phyloP scores from a whole-genome alignment of 176 grass and related monocot genomes.

The Ensete ventricosum region DNA sequence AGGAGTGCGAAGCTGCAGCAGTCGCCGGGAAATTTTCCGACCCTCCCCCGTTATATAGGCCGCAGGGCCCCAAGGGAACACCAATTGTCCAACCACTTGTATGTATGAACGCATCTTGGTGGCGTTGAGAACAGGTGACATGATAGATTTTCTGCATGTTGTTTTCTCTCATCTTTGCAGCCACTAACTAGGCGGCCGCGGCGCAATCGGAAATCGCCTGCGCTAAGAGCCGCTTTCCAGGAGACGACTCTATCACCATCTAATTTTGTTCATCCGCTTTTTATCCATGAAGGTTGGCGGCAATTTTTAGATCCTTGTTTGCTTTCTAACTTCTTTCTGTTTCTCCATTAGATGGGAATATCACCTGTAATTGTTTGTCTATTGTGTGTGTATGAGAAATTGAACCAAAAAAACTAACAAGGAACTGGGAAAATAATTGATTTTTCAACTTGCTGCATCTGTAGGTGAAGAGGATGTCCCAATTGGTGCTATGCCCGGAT shows the following conservation, averaged over 20 bases:
- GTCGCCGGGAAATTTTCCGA: conserved; percentile 64
- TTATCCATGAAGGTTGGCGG: conserved; percentile 91
- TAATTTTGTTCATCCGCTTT: conserved; percentile 83
- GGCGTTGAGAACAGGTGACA: not conserved
- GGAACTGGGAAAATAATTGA: not conserved
- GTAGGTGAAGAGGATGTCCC: conserved; percentile 81
- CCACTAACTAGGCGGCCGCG: conserved; percentile 67
- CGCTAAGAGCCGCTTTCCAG: conserved; percentile 77
- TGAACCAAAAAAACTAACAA: not conserved
- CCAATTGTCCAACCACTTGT: conserved; percentile 73
- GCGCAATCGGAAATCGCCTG: conserved; percentile 63
- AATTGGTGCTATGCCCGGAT: conserved; percentile 95
- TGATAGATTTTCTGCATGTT: not conserved
- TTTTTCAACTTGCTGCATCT: not conserved
- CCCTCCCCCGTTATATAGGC: conserved; percentile 37
- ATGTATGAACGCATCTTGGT: conserved; percentile 12
- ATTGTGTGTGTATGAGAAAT: not conserved
- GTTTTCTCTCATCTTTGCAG: conserved; percentile 22
- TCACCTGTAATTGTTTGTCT: not conserved
- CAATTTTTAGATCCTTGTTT: not conserved
- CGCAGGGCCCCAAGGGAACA: conserved; percentile 63
- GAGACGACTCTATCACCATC: conserved; percentile 61
- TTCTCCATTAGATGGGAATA: conserved; percentile 3
- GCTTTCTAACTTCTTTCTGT: not conserved
- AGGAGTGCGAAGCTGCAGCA: conserved; percentile 91